These are phyloP conservation scores for Halenospora varia DNA, from an alignment of 495 filamentous ascomycete species.

Conservation along the genomic window DNA sequence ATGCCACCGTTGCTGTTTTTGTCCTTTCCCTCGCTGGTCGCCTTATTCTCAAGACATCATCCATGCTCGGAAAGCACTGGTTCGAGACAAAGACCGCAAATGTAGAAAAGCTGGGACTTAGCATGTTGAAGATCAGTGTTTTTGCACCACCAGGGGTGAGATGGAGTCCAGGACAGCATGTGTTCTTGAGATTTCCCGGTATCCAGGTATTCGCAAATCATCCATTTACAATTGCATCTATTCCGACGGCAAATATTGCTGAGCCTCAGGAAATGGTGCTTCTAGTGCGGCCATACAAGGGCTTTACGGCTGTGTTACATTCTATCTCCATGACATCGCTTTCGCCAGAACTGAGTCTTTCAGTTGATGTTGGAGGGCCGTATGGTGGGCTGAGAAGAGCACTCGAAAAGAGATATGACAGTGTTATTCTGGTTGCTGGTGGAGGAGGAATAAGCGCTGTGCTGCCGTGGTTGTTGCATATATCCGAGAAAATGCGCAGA, in stretches of 20 bases:
- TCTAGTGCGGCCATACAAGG: neutral
- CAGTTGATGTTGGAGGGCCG: constrained; percentile 56
- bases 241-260: neutral
- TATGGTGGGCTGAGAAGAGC: constrained; percentile 65
- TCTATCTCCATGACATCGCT: constrained; percentile 25
- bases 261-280: neutral
- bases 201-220: neutral
- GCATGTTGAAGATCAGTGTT: constrained; percentile 26
- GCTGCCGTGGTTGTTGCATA: constrained; percentile 62
- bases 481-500: constrained; percentile 63
- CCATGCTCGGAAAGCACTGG: neutral
- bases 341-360: neutral
- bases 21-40: constrained; percentile 46
- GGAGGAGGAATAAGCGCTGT: constrained; percentile 76
- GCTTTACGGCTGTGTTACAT: neutral
- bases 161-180: neutral
- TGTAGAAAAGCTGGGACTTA: constrained; percentile 21
- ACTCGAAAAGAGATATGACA: constrained; percentile 66
- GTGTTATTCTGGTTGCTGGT: constrained; percentile 69
- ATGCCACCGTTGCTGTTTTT: constrained; percentile 66
- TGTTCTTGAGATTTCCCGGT: neutral
- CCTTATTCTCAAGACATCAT: constrained; percentile 47
- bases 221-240: neutral
- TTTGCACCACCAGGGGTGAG: neutral
- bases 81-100: neutral